A percentile compares a stretch with the other conserved stretches of the same genome.
These are phyloP conservation scores for Pythium phragmiticola DNA, from an alignment of 352 stramenopile species.

Conservation along the genomic window DNA sequence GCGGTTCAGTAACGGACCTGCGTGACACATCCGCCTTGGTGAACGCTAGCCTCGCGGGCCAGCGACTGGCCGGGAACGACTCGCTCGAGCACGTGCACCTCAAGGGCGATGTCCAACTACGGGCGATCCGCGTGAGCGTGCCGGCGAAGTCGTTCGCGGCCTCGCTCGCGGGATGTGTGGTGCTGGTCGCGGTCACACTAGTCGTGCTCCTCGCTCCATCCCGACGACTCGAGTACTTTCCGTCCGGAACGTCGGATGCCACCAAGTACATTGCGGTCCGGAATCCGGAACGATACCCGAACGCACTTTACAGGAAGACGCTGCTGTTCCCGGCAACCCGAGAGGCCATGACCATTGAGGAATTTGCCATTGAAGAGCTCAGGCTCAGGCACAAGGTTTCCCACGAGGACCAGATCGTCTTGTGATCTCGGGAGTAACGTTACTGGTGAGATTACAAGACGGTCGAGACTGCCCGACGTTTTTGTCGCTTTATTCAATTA, in stretches of 20 bases:
- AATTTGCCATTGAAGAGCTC: constrained; percentile 14
- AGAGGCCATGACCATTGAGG: constrained; percentile 6
- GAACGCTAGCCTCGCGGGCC: not conserved
- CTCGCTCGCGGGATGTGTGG: constrained; percentile 4
- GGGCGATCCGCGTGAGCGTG: constrained; percentile 12
- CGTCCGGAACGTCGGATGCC: not conserved
- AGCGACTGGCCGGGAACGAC: not conserved
- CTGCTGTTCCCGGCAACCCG: constrained; percentile 11
- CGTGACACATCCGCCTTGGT: constrained; percentile 9
- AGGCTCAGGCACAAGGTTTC: not conserved
- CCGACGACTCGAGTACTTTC: constrained; percentile 14
- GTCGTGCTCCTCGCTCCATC: constrained; percentile 1
- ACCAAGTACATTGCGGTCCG: constrained; percentile 6
- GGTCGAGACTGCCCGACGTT: too few species aligned
- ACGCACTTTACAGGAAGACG: constrained; percentile 9
- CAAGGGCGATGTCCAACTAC: constrained; percentile 9
- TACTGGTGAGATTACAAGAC: too few species aligned
- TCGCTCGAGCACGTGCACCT: constrained; percentile 16
- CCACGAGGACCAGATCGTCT: not conserved
- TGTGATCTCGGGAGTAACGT: not conserved
- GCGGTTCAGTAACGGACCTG: constrained; percentile 15
- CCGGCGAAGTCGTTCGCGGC: constrained; percentile 2
- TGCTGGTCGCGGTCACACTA: constrained; percentile 2
- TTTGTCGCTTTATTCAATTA: not conserved
- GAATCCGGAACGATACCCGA: constrained; percentile 8